phyloP scores from a whole-genome alignment of 169 alveolate species.

The Toxoplasma gondii region DNA sequence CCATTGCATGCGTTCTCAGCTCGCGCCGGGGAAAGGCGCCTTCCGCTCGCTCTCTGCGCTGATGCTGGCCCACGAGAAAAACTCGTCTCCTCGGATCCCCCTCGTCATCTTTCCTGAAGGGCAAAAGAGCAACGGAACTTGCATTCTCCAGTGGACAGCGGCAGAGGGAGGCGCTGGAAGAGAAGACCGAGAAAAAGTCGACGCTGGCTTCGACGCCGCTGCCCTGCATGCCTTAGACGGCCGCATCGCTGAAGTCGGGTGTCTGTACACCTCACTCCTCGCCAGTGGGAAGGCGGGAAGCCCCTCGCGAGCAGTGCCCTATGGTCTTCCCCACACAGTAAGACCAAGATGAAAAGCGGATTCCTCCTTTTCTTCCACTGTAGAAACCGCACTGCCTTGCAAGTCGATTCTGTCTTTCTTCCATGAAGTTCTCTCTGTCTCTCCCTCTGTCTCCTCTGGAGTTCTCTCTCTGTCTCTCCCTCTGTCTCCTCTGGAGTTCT shows the following conservation, averaged over 20 bases:
- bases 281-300: neutral
- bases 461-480: too few species aligned
- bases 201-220: constrained; percentile 47
- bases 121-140: constrained; percentile 67
- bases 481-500: too few species aligned
- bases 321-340: constrained; percentile 31
- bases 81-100: constrained; percentile 39
- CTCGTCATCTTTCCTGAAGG: constrained; percentile 65
- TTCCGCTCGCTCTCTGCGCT: constrained; percentile 49
- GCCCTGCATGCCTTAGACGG: constrained; percentile 55
- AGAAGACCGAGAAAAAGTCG: neutral
- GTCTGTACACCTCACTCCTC: constrained; percentile 23
- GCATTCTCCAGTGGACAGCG: constrained; percentile 61
- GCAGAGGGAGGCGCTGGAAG: neutral
- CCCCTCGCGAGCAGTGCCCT: constrained; percentile 15
- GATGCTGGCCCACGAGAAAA: constrained; percentile 29
- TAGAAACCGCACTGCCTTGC: neutral
- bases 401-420: too few species aligned
- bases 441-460: too few species aligned
- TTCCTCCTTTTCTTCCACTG: neutral
- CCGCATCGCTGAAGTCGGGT: constrained; percentile 62
- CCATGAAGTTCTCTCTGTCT: too few species aligned
- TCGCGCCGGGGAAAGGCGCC: constrained; percentile 64
- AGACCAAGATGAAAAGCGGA: neutral
- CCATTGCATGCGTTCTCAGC: constrained; percentile 19